Percentiles rank a stretch among this genome's conserved stretches.
These are phyloP conservation scores for Aspergillus sclerotialis DNA, from an alignment of 2,329 filamentous ascomycete genomes.

Conservation along the genomic window DNA sequence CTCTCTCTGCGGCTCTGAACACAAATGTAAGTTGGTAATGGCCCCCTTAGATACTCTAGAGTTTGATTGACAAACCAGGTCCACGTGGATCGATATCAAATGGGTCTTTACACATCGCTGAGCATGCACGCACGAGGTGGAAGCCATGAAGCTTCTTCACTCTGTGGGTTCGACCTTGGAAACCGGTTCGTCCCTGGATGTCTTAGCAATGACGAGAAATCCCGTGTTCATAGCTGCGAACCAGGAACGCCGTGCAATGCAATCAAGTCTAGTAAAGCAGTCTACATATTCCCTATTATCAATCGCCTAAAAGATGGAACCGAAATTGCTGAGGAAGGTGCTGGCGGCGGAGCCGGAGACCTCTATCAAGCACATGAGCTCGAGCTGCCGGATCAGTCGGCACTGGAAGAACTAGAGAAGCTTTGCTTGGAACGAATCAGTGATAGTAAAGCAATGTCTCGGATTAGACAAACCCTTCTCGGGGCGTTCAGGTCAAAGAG, in stretches of 20 bases:
- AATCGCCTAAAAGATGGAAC: slow-evolving; percentile 50
- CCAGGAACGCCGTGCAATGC: slow-evolving; percentile 48
- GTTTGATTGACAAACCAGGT: slow-evolving; percentile 42
- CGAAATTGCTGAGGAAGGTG: slow-evolving; percentile 65
- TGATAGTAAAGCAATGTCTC: slow-evolving; percentile 19
- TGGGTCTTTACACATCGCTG: slow-evolving; percentile 63
- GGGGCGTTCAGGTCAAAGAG: slow-evolving; percentile 26
- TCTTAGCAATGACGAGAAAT: slow-evolving; percentile 56
- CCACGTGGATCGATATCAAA: slow-evolving; percentile 77
- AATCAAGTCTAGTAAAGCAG: slow-evolving; percentile 45
- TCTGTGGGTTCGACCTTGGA: slow-evolving; percentile 68
- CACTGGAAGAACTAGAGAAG: slow-evolving; percentile 47
- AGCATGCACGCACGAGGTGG: slow-evolving; percentile 35
- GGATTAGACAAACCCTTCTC: slow-evolving; percentile 22
- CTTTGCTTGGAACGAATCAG: slow-evolving; percentile 41
- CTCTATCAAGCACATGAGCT: slow-evolving; percentile 62
- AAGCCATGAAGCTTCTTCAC: slow-evolving; percentile 55
- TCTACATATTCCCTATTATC: slow-evolving; percentile 74
- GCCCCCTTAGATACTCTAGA: background rate
- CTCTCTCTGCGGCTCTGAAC: slow-evolving; percentile 62
- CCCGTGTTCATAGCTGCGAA: slow-evolving; percentile 80
- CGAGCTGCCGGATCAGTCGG: slow-evolving; percentile 45
- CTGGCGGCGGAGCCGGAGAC: slow-evolving; percentile 73
- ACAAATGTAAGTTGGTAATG: slow-evolving; percentile 45
- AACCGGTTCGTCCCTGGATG: slow-evolving; percentile 65